Evolutionary conservation across 1,284 basidiomycete genomes (phyloP).

Genomic region (Trametes sp.): DNA sequence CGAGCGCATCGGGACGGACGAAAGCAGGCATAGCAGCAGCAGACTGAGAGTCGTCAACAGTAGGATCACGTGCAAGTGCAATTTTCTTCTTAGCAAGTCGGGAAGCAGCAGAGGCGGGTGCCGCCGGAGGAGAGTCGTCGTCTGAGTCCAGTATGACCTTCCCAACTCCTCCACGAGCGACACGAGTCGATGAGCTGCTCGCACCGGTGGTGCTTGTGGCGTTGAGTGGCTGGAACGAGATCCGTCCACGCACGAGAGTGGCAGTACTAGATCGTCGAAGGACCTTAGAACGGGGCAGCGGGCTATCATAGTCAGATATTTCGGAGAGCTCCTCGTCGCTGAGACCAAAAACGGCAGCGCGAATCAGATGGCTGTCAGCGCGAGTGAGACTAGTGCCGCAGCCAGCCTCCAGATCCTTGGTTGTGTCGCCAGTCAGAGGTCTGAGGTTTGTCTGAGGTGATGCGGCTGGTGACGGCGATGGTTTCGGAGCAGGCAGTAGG

Average conservation of each 20-base stretch:
- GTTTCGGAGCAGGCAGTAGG: neutral
- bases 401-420: neutral
- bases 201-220: slow-evolving; percentile 1
- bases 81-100: slow-evolving; percentile 11
- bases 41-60: slow-evolving; percentile 4
- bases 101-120: neutral
- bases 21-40: neutral
- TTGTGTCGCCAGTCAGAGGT: neutral
- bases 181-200: slow-evolving; percentile 15
- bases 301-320: slow-evolving; percentile 36
- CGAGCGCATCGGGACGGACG: too few relatives aligned
- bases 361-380: slow-evolving; percentile 33
- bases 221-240: slow-evolving; percentile 22
- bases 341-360: slow-evolving; percentile 39
- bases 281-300: slow-evolving; percentile 11
- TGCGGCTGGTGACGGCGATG: neutral
- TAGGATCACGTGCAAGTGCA: slow-evolving; percentile 7
- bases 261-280: slow-evolving; percentile 11
- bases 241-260: slow-evolving; percentile 22
- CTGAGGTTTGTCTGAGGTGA: neutral
- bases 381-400: slow-evolving; percentile 16
- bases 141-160: slow-evolving; percentile 25
- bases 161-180: slow-evolving; percentile 20
- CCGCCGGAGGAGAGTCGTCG: slow-evolving; percentile 18
- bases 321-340: slow-evolving; percentile 45